Base-by-base conservation (phyloP, 495 filamentous ascomycete species). In the Aspergillus ostianus region DNA sequence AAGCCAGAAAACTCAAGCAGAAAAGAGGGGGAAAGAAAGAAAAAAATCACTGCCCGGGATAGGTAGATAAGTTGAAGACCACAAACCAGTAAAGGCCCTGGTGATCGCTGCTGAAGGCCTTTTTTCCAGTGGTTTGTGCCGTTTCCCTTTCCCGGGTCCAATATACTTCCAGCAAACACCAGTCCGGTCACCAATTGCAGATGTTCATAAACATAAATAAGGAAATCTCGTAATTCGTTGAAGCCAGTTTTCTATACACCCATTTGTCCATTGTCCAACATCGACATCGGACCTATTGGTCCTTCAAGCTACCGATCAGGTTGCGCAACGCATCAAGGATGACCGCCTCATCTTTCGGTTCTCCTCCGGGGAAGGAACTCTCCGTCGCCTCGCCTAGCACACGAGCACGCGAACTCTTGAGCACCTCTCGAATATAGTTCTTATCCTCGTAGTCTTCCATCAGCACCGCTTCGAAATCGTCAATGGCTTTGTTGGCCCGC, bases 371-470 rank as follows among this genome's bases (percentile, higher is more conserved):
- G 67, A 80, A 79, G n/a, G 77, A 79, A 54, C 76, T 80, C 50
- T 76, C 73, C 12, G 70, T 70, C 12, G 75, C 73, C 55, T 72
- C 64, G 18, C 75, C 77, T 20, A 80, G 54, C 7, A 72, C 76
- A 13, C 76, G 77, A n/a, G 77, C 77, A 17, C 77, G 75, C 10
- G 77, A 76, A 61, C 77, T 80, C 57, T 76, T 75, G n/a, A 80
- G 75, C 21, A 80, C 77, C 60, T 77, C 75, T 18, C 75, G 74
- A 62, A 80, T 80, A 63, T 80, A 80, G 64, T 80, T 76, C 66
- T 79, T 80, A 57, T 80, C 77, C 50, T 79, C 76, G 56, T 79
- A 80, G 54, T 80, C 77, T 50, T 80, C 76, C 72, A 79, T 74
- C 15, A 80, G 69, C 20, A 80, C 75, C 41, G 73, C 70, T 53